Base-by-base conservation (phyloP, 2,329 filamentous ascomycete species). In the Berkeleyomyces basicola region DNA sequence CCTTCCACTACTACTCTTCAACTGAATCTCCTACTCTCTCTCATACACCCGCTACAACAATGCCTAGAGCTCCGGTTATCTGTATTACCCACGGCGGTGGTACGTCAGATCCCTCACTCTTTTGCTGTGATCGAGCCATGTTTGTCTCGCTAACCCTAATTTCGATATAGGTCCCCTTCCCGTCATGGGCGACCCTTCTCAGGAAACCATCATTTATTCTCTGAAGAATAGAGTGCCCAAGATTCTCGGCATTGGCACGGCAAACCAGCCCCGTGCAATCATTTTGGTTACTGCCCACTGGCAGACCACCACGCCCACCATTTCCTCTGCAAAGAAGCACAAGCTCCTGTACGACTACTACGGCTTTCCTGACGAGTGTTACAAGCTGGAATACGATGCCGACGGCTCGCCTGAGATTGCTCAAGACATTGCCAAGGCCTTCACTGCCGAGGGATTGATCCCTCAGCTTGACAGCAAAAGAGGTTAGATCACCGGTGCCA, bases 281-380 rank as follows among this genome's bases (percentile, higher is more conserved):
- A 72, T 82, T 7, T 71, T 83, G 40, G 74, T 83, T 11, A 83
- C 81, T 0, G 81, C 81, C 3, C 81, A 83, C 71, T 83, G 81
- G 81, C 75, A 75, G 2, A 77, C 77, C 2, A 57, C 66, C 11
- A 70, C 70, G 7, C 80, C 81, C 1, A 77, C 74, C 49, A 77
- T 85, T 64, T 80, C 78, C 10, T 79, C 76, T 2, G 76, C 68
- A 3, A 67, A 71, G 23, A 74, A 72, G 33, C 82, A 78, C 63
- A 68, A 72, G 1, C 71, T 85, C 3, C 70, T 76, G 58, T 85
- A 82, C 68, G 81, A 85, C 68, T 85, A 84, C 71, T 76, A 76
- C 67, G 79, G 79, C 16, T 84, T 84, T 67, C 82, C 82, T 0
- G 68, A 73, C 7, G 80, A 81, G 70, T 68, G 77, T 0, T 85